A percentile compares a stretch with the other conserved stretches of the same genome.
Evolutionary conservation across 805 yeast species (phyloP).

Genomic region (Kazachstania kunashirensis): DNA sequence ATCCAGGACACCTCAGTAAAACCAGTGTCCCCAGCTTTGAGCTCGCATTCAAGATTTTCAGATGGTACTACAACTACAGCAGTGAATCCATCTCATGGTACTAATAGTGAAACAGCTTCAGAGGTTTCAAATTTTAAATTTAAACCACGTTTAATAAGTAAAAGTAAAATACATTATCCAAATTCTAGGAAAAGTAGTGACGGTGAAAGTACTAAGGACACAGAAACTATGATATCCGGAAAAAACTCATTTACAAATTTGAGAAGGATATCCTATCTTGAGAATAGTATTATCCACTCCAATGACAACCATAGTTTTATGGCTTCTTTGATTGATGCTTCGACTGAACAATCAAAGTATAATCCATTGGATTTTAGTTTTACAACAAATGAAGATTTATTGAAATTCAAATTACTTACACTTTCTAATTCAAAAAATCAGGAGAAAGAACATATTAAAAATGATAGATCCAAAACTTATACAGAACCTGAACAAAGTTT

Average conservation of each 20-base stretch:
- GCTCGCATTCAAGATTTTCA: conserved; percentile 10
- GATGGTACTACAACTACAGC: conserved; percentile 14
- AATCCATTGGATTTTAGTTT: neutral
- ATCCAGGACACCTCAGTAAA: conserved; percentile 11
- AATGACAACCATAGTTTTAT: neutral
- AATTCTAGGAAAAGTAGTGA: neutral
- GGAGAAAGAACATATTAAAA: too few relatives aligned
- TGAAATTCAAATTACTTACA: neutral
- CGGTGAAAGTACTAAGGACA: neutral
- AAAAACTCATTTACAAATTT: too few relatives aligned
- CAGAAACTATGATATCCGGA: neutral
- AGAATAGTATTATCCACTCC: neutral
- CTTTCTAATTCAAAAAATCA: too few relatives aligned
- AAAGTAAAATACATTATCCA: conserved; percentile 9
- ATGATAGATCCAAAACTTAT: too few relatives aligned
- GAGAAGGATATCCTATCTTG: neutral
- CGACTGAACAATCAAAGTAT: neutral
- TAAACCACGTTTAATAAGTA: conserved; percentile 17
- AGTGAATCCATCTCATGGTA: conserved; percentile 7
- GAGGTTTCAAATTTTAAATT: conserved; percentile 13
- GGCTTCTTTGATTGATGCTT: neutral
- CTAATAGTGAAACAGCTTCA: neutral
- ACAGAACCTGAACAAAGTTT: neutral
- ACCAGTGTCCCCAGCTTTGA: conserved; percentile 15
- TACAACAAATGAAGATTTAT: neutral